Base-by-base conservation (phyloP, 1,284 basidiomycete genomes). In the Takashimella tepidaria region DNA sequence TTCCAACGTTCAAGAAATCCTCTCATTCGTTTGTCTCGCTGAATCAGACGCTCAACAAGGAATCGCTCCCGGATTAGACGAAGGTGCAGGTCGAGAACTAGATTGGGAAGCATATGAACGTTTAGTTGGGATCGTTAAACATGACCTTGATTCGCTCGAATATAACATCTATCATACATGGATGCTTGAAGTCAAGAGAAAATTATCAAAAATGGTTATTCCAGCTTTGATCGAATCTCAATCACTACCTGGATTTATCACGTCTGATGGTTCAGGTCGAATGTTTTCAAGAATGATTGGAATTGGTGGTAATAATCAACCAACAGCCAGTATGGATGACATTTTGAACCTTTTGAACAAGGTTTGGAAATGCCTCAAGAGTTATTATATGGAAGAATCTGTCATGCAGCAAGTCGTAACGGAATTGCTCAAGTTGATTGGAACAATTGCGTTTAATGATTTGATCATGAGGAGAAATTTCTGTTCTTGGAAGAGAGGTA, bases 111-210 rank as follows among this genome's bases (percentile, higher is more conserved):
- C 93, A 70, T 98, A 98, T 72, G 95, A 98, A 76, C 85, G 91
- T 24, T 82, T 99, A 22, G 92, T 99, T 19, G 88, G 88, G 19
- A 91, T 98, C 59, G 96, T 98, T 74, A 98, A 98, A 76, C 95
- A 98, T 70, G 96, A 99, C 73, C 83, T 99, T 45, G 96, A 98
- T 77, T 93, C 89, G 62, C 80, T 99, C 66, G 95, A 98, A 78
- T 98, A 98, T 79, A 99, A 98, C 80, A 96, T 99, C 76, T 98
- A 98, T 74, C 95, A 98, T 76, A 98, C 95, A 0, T 97, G 92
- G 89, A 98, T 99, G 91, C 80, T 91, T 57, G 96, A 98, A 78
- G 91, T 92, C 44, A 98, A 98, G 84, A 96, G 95, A 79, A 87
- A 87, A 59, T 79, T 99, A 44, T 83, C 86, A 59, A 98, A 98